Evolutionary conservation across 768 basidiomycete genomes (phyloP), one percentile per base, ranked within the genome.

Genomic region (Russula olivacea): DNA sequence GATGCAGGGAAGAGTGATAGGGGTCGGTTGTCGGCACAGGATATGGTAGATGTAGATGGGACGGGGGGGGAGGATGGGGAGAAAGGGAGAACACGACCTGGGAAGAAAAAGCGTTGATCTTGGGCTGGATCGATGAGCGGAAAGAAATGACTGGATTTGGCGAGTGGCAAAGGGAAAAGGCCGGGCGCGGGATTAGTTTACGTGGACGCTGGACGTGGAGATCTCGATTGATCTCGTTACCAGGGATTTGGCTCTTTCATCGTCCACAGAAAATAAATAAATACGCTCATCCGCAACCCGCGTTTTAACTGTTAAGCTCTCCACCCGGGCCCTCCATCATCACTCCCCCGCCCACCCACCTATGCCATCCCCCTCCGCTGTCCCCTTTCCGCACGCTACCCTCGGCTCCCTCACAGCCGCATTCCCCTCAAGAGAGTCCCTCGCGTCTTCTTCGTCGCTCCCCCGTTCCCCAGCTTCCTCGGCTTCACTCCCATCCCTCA

Each of bases 401-500:
- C 60, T 56, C 41, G 58, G 62, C 30, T 55, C 68, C 12, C 66
- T 61, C 23, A 40, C 65, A 21, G 57, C 61, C 45, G 68, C 63
- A 14, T 58, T 59, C 45, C 59, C 64, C 36, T 58, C 53, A 1
- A 45, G 66, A 45, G 52, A 69, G 41, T 59, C 66, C 54, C 34
- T 64, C 28, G 21, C 63, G 2, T 65, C 66, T 8, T 66, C 66
- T 10, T 60, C 68, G 4, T 66, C 61, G 34, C 28, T 64, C 32
- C 61, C 63, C 30, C 61, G 51, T 21, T 61, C 67, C 4, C 64
- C 63, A 54, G 68, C 65, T 41, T 66, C 65, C 21, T 54, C 64
- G 28, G 51, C 71, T 19, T 68, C 70, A 4, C 61, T 69, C 7
- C 67, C 61, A 11, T 71, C 72, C 0, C 70, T 66, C 53, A 66